A percentile compares a stretch with the other conserved stretches of the same genome.
Evolutionary conservation across 2,329 filamentous ascomycete species (phyloP).

Genomic region (Amesomyces nigricolor): DNA sequence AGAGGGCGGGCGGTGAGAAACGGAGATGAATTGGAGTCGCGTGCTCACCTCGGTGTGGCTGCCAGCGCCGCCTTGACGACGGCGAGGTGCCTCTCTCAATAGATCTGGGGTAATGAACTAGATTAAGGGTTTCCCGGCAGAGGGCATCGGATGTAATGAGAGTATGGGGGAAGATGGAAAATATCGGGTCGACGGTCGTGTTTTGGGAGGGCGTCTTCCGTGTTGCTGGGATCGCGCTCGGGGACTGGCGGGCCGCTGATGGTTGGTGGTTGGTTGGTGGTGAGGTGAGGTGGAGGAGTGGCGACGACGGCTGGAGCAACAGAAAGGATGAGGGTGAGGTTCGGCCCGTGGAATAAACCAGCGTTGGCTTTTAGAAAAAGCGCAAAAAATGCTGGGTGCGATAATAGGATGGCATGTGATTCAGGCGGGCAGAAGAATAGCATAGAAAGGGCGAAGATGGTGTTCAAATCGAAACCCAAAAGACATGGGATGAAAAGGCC

Average conservation of each 20-base stretch:
- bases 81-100: constrained; percentile 1
- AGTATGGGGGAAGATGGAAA: no score
- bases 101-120: no score
- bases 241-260: no score
- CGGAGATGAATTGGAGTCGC: not conserved
- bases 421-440: not conserved
- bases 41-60: constrained; percentile 11
- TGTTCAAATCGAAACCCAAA: not conserved
- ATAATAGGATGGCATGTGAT: not conserved
- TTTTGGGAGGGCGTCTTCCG: no score
- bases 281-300: not conserved
- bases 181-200: no score
- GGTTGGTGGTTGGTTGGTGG: not conserved
- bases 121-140: no score
- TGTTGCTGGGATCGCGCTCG: no score
- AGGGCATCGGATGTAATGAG: no score
- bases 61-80: constrained; percentile 3
- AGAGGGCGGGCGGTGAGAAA: constrained; percentile 4
- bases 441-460: not conserved
- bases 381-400: not conserved
- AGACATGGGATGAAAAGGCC: constrained; percentile 5
- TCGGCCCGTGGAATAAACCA: not conserved
- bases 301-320: no score
- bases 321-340: not conserved
- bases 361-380: not conserved